phyloP scores from a whole-genome alignment of 2,329 filamentous ascomycete genomes.

The Aspergillus sp. region DNA sequence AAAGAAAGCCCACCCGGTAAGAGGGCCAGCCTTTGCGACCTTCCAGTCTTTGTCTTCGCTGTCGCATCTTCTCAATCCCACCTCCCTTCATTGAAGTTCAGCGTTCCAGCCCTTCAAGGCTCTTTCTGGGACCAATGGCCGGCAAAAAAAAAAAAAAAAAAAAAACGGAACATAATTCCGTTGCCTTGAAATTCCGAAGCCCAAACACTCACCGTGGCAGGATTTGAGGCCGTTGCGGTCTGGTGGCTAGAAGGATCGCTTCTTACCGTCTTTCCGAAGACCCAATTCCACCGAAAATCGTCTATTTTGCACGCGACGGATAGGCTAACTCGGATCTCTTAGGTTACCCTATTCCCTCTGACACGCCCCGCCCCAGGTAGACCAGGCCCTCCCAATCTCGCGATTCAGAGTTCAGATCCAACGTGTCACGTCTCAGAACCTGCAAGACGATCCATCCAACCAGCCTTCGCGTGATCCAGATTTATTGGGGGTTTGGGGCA shows the following conservation, averaged over 20 bases:
- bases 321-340: neutral
- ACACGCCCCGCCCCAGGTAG: neutral
- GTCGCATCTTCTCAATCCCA: neutral
- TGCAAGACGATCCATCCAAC: neutral
- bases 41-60: neutral
- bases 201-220: neutral
- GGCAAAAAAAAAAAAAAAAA: neutral
- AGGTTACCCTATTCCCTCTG: neutral
- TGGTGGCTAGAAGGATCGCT: neutral
- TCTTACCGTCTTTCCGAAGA: constrained; percentile 1
- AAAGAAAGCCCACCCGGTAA: neutral
- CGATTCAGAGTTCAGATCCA: constrained; percentile 1
- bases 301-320: neutral
- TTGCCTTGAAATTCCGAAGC: neutral
- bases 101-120: neutral
- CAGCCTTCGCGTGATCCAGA: neutral
- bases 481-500: neutral
- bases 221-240: neutral
- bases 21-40: neutral
- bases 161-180: neutral
- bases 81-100: neutral
- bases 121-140: neutral
- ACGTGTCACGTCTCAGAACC: constrained; percentile 2
- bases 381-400: neutral
- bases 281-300: neutral